Evolutionary conservation across 2,329 filamentous ascomycete genomes (phyloP).

Genomic region (Aspergillus ochraceoroseus): DNA sequence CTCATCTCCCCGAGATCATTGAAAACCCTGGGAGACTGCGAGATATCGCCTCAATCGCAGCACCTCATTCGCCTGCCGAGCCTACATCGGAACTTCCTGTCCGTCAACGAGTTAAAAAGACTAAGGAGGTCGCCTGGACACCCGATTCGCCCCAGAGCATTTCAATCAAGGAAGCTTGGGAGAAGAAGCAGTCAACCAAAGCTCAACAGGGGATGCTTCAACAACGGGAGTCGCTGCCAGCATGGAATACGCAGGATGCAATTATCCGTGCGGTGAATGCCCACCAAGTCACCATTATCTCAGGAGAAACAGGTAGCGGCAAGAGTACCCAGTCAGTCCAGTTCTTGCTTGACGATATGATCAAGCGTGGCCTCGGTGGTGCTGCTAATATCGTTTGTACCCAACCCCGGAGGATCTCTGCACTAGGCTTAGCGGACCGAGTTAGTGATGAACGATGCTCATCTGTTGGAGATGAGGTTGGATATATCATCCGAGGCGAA

Average conservation of each 20-base stretch:
- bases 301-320: conserved; percentile 91
- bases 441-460: conserved; percentile 88
- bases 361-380: conserved; percentile 66
- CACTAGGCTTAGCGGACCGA: conserved; percentile 85
- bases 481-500: conserved; percentile 87
- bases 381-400: conserved; percentile 90
- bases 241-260: conserved; percentile 74
- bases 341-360: conserved; percentile 89
- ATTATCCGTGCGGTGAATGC: conserved; percentile 70
- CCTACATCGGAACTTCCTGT: conserved; percentile 24
- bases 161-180: conserved; percentile 61
- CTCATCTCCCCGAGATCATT: conserved; percentile 74
- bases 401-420: conserved; percentile 89
- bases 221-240: conserved; percentile 70
- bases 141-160: conserved; percentile 55
- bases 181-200: conserved; percentile 58
- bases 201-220: conserved; percentile 70
- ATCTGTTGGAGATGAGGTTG: conserved; percentile 77
- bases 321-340: conserved; percentile 97
- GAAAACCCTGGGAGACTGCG: conserved; percentile 76
- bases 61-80: conserved; percentile 15
- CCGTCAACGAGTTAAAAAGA: conserved; percentile 39
- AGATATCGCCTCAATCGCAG: conserved; percentile 75
- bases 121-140: conserved; percentile 60
- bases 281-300: conserved; percentile 91